A percentile compares a stretch with the other conserved stretches of the same genome.
These are phyloP conservation scores for Punica granatum DNA, from an alignment of 345 rosid genomes.

Conservation along the genomic window DNA sequence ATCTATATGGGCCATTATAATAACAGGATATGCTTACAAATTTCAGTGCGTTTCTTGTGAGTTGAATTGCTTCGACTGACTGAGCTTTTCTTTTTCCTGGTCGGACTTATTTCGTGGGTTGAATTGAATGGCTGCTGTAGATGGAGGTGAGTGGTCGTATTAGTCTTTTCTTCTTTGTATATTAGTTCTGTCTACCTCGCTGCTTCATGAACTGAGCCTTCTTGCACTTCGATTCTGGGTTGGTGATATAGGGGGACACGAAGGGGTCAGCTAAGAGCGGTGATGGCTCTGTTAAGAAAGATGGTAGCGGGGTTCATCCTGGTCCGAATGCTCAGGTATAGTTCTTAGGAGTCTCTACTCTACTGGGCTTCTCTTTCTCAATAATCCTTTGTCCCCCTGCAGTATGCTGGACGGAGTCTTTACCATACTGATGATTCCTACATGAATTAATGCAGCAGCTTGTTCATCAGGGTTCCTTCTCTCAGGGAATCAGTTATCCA, in stretches of 20 bases:
- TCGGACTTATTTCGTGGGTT: constrained; percentile 1
- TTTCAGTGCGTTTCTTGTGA: not conserved
- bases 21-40: not conserved
- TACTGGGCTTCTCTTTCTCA: not conserved
- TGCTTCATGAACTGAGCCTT: not conserved
- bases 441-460: constrained; percentile 1
- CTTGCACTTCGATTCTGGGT: not conserved
- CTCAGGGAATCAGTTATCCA: constrained; percentile 40
- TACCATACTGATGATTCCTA: not conserved
- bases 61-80: not conserved
- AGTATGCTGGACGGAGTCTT: not conserved
- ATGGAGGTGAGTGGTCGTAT: constrained; percentile 60
- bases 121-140: constrained; percentile 31
- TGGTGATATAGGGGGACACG: constrained; percentile 57
- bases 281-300: constrained; percentile 56
- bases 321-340: constrained; percentile 57
- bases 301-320: constrained; percentile 28
- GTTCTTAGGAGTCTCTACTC: not conserved
- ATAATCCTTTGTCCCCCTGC: not conserved
- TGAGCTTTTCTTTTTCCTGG: not conserved
- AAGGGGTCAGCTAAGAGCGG: constrained; percentile 74
- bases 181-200: not conserved
- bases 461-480: constrained; percentile 41
- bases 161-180: not conserved
- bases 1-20: no score